Percentiles rank a stretch among this genome's conserved stretches.
Conservation (phyloP, 2,329 filamentous ascomycete genomes). For the Cladosporium halotolerans region DNA sequence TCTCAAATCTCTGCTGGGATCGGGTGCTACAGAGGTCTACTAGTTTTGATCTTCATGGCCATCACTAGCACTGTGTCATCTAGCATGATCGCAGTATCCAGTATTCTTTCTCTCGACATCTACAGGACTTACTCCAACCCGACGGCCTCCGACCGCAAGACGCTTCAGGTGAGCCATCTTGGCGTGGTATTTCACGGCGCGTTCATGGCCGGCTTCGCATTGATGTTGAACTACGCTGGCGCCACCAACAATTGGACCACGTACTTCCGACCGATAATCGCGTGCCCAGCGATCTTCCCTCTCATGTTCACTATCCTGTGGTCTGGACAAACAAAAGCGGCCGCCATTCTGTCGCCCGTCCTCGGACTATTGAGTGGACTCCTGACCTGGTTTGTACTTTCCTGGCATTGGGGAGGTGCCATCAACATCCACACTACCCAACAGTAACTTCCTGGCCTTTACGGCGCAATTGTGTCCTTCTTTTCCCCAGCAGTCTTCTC, state of each 20-base stretch:
- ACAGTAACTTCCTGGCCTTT: slow-evolving; percentile 38
- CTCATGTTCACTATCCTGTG: slow-evolving; percentile 41
- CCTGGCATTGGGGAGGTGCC: slow-evolving; percentile 34
- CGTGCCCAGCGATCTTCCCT: slow-evolving; percentile 42
- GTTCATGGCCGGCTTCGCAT: slow-evolving; percentile 45
- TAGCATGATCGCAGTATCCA: slow-evolving; percentile 47
- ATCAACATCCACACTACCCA: slow-evolving; percentile 39
- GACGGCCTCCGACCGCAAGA: slow-evolving; percentile 36
- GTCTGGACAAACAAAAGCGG: slow-evolving; percentile 41
- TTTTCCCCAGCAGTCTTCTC: slow-evolving; percentile 44
- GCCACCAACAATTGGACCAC: slow-evolving; percentile 45
- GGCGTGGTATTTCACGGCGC: slow-evolving; percentile 42
- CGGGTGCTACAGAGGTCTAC: slow-evolving; percentile 39
- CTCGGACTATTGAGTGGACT: slow-evolving; percentile 40
- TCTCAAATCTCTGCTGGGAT: slow-evolving; percentile 39
- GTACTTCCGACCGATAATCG: slow-evolving; percentile 38
- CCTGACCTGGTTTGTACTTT: slow-evolving; percentile 38
- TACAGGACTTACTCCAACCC: slow-evolving; percentile 48
- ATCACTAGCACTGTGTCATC: slow-evolving; percentile 46
- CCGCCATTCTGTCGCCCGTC: slow-evolving; percentile 41
- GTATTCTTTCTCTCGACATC: slow-evolving; percentile 46
- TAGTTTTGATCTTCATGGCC: slow-evolving; percentile 48
- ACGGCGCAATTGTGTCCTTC: slow-evolving; percentile 40
- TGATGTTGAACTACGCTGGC: slow-evolving; percentile 44
- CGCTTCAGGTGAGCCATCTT: slow-evolving; percentile 42